Percentiles rank a stretch among this genome's conserved stretches.
phyloP scores from a whole-genome alignment of 2,329 filamentous ascomycete species.

The Neonectria faginata region DNA sequence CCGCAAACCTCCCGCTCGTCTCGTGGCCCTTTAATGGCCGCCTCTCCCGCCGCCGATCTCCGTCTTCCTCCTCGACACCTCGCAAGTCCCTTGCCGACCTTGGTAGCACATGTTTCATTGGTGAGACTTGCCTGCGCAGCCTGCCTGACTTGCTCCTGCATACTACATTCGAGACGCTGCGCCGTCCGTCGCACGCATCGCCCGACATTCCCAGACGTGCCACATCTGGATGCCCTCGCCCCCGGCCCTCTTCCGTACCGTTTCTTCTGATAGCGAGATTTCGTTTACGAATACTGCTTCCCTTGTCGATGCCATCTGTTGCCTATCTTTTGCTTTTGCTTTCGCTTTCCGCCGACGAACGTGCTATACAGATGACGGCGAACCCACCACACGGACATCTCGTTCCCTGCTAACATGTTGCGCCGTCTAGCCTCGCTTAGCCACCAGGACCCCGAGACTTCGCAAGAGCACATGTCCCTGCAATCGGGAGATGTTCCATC shows the following conservation, averaged over 20 bases:
- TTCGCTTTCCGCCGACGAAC: constrained; percentile 34
- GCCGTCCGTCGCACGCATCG: constrained; percentile 38
- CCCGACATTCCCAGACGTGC: constrained; percentile 29
- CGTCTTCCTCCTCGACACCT: constrained; percentile 17
- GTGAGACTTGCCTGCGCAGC: constrained; percentile 45
- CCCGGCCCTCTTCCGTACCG: constrained; percentile 19
- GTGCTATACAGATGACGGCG: constrained; percentile 43
- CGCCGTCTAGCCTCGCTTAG: constrained; percentile 46
- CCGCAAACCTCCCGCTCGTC: constrained; percentile 26
- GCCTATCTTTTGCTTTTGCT: constrained; percentile 27
- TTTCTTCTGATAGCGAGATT: constrained; percentile 21
- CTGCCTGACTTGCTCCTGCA: constrained; percentile 36
- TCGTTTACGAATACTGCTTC: constrained; percentile 8
- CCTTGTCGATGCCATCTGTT: constrained; percentile 25
- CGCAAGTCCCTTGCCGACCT: constrained; percentile 36
- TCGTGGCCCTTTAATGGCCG: constrained; percentile 40
- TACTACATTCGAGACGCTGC: constrained; percentile 37
- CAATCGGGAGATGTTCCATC: constrained; percentile 67
- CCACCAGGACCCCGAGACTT: constrained; percentile 40
- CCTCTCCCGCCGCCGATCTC: constrained; percentile 11
- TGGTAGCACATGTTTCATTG: constrained; percentile 47
- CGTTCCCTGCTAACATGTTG: constrained; percentile 46
- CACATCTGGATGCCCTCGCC: constrained; percentile 25
- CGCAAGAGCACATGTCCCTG: constrained; percentile 69
- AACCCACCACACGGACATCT: constrained; percentile 34